phyloP scores from a whole-genome alignment of 192 early-diverging fungal genomes.

The Radiomyces spectabilis region DNA sequence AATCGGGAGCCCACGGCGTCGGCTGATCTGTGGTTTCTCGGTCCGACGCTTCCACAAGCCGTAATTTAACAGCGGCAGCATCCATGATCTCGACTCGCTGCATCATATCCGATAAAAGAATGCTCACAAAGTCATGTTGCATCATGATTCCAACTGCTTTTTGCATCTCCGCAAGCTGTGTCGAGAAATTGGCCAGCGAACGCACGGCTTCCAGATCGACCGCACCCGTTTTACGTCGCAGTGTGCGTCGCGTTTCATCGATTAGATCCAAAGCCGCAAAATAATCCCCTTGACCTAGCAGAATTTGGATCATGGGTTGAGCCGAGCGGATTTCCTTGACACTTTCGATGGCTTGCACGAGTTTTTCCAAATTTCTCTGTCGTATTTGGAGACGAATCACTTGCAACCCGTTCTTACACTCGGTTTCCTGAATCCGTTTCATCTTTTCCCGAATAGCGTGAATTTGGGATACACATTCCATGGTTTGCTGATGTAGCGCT shows the following conservation, averaged over 20 bases:
- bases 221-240: constrained; percentile 49
- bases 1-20: neutral
- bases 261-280: constrained; percentile 87
- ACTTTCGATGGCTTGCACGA: constrained; percentile 63
- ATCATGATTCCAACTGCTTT: constrained; percentile 62
- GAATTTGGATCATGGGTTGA: constrained; percentile 75
- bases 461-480: constrained; percentile 85
- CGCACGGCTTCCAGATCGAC: constrained; percentile 46
- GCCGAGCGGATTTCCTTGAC: constrained; percentile 72
- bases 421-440: constrained; percentile 47
- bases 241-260: constrained; percentile 59
- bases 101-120: constrained; percentile 58
- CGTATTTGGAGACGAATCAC: constrained; percentile 76
- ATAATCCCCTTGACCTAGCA: constrained; percentile 76
- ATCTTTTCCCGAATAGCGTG: constrained; percentile 67
- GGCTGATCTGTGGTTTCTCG: neutral
- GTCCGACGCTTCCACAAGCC: too few relatives aligned
- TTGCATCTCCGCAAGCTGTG: constrained; percentile 58
- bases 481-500: constrained; percentile 86
- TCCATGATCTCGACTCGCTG: constrained; percentile 45
- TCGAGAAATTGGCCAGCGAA: constrained; percentile 49
- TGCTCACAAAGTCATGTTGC: constrained; percentile 62
- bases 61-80: constrained; percentile 13
- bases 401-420: constrained; percentile 72
- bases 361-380: constrained; percentile 57